These are phyloP conservation scores for Madurella fahalii DNA, from an alignment of 2,329 filamentous ascomycete species.

Conservation along the genomic window DNA sequence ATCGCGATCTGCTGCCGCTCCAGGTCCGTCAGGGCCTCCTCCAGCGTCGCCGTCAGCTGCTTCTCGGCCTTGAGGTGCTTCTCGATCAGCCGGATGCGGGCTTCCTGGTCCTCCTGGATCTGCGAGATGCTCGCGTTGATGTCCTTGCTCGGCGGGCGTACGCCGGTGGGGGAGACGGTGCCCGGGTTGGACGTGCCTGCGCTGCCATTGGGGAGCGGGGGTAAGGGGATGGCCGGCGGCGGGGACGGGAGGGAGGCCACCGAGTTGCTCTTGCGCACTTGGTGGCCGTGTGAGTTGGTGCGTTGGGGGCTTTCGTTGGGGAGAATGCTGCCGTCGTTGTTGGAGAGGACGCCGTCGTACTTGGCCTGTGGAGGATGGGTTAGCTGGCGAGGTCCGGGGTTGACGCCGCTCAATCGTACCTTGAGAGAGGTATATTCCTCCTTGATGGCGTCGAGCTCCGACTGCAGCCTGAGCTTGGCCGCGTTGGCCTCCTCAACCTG, in stretches of 20 bases:
- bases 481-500: conserved; percentile 76
- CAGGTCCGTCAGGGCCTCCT: conserved; percentile 91
- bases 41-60: conserved; percentile 89
- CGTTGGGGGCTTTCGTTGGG: conserved; percentile 44
- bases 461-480: conserved; percentile 58
- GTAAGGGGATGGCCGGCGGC: conserved; percentile 91
- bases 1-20: conserved; percentile 89
- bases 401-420: conserved; percentile 47
- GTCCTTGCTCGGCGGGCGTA: conserved; percentile 78
- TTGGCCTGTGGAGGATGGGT: conserved; percentile 45
- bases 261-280: conserved; percentile 79
- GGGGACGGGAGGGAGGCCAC: conserved; percentile 85
- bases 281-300: conserved; percentile 59
- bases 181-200: conserved; percentile 29
- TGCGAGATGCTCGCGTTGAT: conserved; percentile 57
- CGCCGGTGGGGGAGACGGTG: conserved; percentile 49
- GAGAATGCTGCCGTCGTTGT: conserved; percentile 26
- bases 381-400: not conserved
- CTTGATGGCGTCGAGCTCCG: conserved; percentile 62
- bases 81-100: conserved; percentile 90
- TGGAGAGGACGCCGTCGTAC: conserved; percentile 47
- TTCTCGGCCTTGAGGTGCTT: conserved; percentile 96
- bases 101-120: conserved; percentile 89
- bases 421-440: conserved; percentile 74
- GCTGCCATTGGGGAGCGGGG: conserved; percentile 68